Base-by-base conservation (phyloP, 192 early-diverging fungal species). In the Umbelopsis vinacea region DNA sequence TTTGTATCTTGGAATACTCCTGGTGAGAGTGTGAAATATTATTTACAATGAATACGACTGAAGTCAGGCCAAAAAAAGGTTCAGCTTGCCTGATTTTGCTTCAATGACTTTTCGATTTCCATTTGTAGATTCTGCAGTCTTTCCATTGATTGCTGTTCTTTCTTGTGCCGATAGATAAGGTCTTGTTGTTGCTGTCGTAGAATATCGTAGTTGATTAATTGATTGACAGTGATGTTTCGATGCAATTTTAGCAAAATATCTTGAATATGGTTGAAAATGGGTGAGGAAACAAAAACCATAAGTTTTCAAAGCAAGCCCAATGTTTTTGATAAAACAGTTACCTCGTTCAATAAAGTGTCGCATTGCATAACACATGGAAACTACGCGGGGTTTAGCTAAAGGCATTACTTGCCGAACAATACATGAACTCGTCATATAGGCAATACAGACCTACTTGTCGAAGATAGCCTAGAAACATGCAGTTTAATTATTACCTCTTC, bases 151-250 rank as follows among this genome's bases (percentile, higher is more conserved):
- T 37, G 29, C 37, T 19, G 57, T n/a, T 63, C 57, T 15, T 63
- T 21, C 69, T 33, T 33, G 14, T 63, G 33, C 35, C 17, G 22
- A 17, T 37, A 12, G 4, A 63, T 19, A 6, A 63, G 17, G 5
- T 38, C 57, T 3, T 63, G 12, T 54, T 70, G 69, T 24, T 70
- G 48, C 4, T 63, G 19, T 14, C 53, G 38, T 24, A 70, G 37
- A n/a, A 70, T 47, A 19, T 70, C 46, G 4, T 70, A 70, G 37
- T 70, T 70, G 29, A 52, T 52, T 21, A 70, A 14, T 33, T 70
- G 69, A 14, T 70, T 70, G 26, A 24, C 69, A 19, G 46, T 70
- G 48, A 70, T 70, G 14, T 70, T 70, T 35, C 29, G 47, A 70
- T 70, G 69, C 19, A 70, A 48, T 17, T 38, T 29, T 54, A 52